Conservation (phyloP, 139 green algal genomes). For the Micractinium sp. region DNA sequence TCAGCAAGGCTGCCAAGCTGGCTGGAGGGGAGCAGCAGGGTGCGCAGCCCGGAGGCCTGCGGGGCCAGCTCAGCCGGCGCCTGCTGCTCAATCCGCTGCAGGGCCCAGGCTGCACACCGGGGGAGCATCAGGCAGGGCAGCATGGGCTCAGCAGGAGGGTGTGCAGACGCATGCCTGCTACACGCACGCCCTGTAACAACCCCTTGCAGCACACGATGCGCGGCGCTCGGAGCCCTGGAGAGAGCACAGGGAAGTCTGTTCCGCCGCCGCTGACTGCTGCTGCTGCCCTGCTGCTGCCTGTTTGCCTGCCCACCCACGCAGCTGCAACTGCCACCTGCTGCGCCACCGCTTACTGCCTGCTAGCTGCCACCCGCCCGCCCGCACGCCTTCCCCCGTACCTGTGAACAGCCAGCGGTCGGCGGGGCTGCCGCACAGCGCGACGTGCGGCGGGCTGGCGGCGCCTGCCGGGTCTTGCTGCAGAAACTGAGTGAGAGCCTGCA, state of each 20-base stretch:
- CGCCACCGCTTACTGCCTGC: too few relatives aligned
- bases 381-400: neutral
- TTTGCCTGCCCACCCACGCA: neutral
- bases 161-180: too few relatives aligned
- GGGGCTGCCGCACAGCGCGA: neutral
- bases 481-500: neutral
- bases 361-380: neutral
- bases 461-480: neutral
- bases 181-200: too few relatives aligned
- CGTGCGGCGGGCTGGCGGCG: slow-evolving; percentile 6
- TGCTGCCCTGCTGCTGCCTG: neutral
- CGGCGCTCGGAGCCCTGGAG: neutral
- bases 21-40: slow-evolving; percentile 28
- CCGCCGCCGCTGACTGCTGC: too few relatives aligned
- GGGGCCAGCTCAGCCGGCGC: neutral
- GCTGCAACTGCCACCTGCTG: too few relatives aligned
- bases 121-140: neutral
- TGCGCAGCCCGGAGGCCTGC: neutral
- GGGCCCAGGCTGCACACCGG: neutral
- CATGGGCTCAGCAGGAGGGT: too few relatives aligned
- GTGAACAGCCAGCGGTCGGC: slow-evolving; percentile 21
- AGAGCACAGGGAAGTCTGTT: neutral
- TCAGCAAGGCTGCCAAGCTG: slow-evolving; percentile 24
- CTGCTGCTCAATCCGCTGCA: neutral
- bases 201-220: too few relatives aligned